Conservation (phyloP, 2,329 filamentous ascomycete genomes). For the Fusarium multiceps region DNA sequence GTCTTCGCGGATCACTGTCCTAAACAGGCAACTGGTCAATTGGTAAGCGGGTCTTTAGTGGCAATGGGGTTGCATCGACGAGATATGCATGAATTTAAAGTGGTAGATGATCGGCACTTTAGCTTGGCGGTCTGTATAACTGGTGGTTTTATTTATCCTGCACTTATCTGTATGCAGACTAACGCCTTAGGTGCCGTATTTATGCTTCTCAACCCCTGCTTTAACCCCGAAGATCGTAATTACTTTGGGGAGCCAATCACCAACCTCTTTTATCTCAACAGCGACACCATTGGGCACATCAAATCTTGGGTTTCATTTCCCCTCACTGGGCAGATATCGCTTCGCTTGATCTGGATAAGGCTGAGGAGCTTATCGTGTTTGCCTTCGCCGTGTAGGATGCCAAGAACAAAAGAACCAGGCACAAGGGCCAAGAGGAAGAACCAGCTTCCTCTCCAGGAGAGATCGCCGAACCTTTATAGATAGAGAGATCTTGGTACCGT, state of each 20-base stretch:
- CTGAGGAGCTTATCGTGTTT: background rate
- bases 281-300: background rate
- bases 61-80: background rate
- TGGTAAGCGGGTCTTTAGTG: background rate
- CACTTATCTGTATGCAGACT: background rate
- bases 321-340: background rate
- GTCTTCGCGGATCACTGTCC: background rate
- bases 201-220: background rate
- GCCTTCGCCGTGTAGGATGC: background rate
- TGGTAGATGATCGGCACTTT: slow-evolving; percentile 9
- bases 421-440: slow-evolving; percentile 9
- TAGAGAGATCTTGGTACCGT: background rate
- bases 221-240: background rate
- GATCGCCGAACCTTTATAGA: background rate
- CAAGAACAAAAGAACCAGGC: slow-evolving; percentile 18
- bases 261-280: background rate
- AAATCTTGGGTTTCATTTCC: background rate
- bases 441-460: slow-evolving; percentile 10
- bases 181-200: background rate
- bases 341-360: background rate
- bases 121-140: slow-evolving; percentile 4
- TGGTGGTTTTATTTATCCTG: slow-evolving; percentile 2
- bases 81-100: slow-evolving; percentile 13
- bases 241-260: background rate
- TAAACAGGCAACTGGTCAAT: slow-evolving; percentile 2